Base-by-base conservation (phyloP, 371 early-diverging fungal species). In the Syncephalastrum racemosum region DNA sequence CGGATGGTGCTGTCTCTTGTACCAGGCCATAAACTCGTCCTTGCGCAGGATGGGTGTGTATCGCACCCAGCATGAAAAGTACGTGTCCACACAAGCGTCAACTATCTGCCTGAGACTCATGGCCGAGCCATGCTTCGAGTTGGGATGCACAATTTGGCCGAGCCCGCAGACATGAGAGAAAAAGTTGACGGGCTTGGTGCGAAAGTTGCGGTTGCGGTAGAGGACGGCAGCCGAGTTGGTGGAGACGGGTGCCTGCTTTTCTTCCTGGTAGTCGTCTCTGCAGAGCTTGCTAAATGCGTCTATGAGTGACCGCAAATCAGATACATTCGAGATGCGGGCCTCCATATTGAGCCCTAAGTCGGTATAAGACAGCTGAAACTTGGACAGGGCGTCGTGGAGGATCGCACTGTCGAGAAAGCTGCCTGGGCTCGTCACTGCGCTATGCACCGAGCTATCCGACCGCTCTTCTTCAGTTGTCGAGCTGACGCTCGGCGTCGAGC, bases 21-120 rank as follows among this genome's bases (percentile, higher is more conserved):
- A 73, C 73, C 76, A 79, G 0, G 49, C 50, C 67, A 73, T 67
- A 24, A 79, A 79, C 46, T 75, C 71, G 8, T 73, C 68, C 46
- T 54, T 55, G 46, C 50, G 54, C 27, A 79, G 48, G 14, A 79
- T 61, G 2, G 71, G 73, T 12, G 59, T 60, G 43, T 64, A 66
- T 8, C 74, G 71, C 14, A 69, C 62, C 79, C 75, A 79, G 46
- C 79, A 79, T 0, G 64, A 58, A 39, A 79, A 75, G 53, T 69
- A 75, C 25, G 69, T 67, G 24, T 73, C 54, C 15, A 79, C 53
- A 41, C 79, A 79, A 1, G 66, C 63, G 50, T 79, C 79, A 0
- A 64, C 63, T 15, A 79, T 67, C 53, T 73, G 68, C 56, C 57
- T 52, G 6, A 73, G 54, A 14, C 63, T 71, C 22, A 53, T 53